A percentile compares a stretch with the other conserved stretches of the same genome.
Conservation (phyloP, 179 eudicot species). For the Silene coronaria region DNA sequence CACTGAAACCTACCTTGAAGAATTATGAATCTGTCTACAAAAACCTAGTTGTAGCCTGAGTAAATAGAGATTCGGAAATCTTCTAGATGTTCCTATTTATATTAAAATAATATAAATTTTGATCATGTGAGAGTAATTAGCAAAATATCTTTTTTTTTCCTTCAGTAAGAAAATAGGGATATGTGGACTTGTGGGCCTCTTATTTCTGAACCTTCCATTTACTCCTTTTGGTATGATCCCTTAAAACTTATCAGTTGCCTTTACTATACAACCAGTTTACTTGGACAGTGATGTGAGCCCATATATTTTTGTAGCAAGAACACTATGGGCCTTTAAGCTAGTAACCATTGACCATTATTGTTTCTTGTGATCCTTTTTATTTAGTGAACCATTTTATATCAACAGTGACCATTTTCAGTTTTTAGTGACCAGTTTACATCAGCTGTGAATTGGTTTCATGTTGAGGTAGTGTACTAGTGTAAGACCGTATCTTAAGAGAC, state of each 20-base stretch:
- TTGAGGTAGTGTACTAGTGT: neutral
- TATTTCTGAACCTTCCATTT: neutral
- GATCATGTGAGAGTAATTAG: slow-evolving; percentile 3
- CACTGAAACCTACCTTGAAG: slow-evolving; percentile 8
- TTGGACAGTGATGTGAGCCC: neutral
- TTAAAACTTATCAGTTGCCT: neutral
- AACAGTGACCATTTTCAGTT: neutral
- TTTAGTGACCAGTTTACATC: neutral
- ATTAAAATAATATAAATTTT: neutral
- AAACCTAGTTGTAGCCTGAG: slow-evolving; percentile 6
- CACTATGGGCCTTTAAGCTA: neutral
- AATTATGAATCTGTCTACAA: neutral
- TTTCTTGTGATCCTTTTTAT: too few relatives aligned
- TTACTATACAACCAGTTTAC: neutral
- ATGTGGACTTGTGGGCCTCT: neutral
- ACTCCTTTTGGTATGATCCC: neutral
- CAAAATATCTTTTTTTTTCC: neutral
- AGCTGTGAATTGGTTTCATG: neutral
- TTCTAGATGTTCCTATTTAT: neutral
- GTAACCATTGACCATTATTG: neutral
- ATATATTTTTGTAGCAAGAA: neutral
- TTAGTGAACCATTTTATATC: too few relatives aligned
- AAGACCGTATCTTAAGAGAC: neutral
- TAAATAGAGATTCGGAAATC: neutral
- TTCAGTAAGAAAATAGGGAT: neutral